Base-by-base conservation (phyloP, 164 flowering plant genomes). In the Nelumbo lutea region DNA sequence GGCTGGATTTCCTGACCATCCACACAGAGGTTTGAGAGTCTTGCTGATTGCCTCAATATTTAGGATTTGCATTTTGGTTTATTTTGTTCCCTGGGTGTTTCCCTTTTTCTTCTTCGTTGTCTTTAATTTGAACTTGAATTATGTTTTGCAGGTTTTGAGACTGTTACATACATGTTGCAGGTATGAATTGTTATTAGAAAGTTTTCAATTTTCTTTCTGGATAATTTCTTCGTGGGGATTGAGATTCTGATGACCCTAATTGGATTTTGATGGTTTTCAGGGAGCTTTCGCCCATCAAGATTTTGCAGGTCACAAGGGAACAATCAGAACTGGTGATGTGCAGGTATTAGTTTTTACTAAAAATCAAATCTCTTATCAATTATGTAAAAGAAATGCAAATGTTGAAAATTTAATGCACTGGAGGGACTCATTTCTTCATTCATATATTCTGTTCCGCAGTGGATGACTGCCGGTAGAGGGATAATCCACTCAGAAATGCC, bases 401-500 rank as follows among this genome's bases (percentile, higher is more conserved):
- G 11, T 10, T 9, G 5, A 0, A 14, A 8, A 53, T 2, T 58
- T 40, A 0, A 58, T 10, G 42, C 56, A 58, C 43, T 73, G 6
- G 27, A 27, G 27, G 55, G 44, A 48, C 39, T 57, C 14, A n/a
- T 64, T 48, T 48, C 15, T 39, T 6, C 6, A 10, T 14, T 42
- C 69, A 41, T 53, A 0, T 53, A 15, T 11, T 53, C 57, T 53
- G n/a, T 45, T 68, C 15, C 61, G 69, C 86, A 89, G 92, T 90
- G 98, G 98, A 90, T 90, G 98, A 93, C 97, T 15, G 98, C 98
- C 50, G 98, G 98, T 9, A 85, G 87, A 80, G 97, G 98, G 47
- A 93, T 89, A 48, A 76, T 93, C 67, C 98, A 93, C 72, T 88
- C 96, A 15, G 98, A 93, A 81, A 88, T 93, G 93, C 96, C 98